Evolutionary conservation across 495 filamentous ascomycete genomes (phyloP).

Genomic region (Extremus antarcticus): DNA sequence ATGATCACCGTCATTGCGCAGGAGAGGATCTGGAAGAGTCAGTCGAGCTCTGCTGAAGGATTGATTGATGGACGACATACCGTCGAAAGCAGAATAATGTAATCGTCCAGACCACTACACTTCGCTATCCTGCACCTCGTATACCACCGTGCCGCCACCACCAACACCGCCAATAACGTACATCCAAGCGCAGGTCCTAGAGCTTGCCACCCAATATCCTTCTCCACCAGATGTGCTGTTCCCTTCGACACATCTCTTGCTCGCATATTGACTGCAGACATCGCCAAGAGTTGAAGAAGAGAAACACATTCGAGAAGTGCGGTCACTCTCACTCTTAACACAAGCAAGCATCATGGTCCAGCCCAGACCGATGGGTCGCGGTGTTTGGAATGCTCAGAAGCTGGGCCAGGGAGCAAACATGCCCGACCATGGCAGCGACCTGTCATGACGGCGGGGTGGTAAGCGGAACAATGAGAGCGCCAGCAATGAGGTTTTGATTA

Average conservation of each 20-base stretch:
- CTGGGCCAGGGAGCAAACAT: not conserved
- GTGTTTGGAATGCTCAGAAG: not conserved
- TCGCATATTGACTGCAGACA: no score
- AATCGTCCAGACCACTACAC: slow-evolving; percentile 23
- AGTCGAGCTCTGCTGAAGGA: not conserved
- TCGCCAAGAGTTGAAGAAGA: not conserved
- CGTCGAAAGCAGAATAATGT: slow-evolving; percentile 22
- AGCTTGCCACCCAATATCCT: slow-evolving; percentile 19
- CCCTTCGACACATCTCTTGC: not conserved
- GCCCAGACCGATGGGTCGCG: not conserved
- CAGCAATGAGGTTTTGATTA: not conserved
- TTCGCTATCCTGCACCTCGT: slow-evolving; percentile 17
- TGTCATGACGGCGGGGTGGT: not conserved
- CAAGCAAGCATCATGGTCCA: not conserved
- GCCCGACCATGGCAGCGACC: not conserved
- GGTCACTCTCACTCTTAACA: not conserved
- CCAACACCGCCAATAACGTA: slow-evolving; percentile 7
- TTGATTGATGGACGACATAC: slow-evolving; percentile 1
- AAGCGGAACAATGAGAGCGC: not conserved
- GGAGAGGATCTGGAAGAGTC: slow-evolving; percentile 10
- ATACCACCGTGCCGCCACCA: slow-evolving; percentile 22
- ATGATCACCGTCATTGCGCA: slow-evolving; percentile 15
- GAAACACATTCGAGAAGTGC: no score
- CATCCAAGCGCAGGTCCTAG: slow-evolving; percentile 16
- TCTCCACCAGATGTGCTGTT: not conserved